Evolutionary conservation across 805 yeast genomes (phyloP).

Genomic region (Sungouiozyma intestinalis): DNA sequence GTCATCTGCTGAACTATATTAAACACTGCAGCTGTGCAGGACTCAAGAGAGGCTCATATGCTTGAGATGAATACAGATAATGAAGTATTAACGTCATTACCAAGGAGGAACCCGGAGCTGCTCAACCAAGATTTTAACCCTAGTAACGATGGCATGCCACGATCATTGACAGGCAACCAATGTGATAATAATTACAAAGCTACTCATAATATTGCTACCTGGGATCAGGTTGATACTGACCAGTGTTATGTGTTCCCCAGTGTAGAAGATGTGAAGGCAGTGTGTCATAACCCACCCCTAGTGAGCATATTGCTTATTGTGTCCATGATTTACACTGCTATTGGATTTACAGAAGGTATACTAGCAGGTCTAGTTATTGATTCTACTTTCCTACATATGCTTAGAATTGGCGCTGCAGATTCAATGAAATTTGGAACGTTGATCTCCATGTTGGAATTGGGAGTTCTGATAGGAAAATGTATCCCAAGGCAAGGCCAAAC

Average conservation of each 20-base stretch:
- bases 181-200: slow-evolving; percentile 8
- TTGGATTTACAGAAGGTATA: neutral
- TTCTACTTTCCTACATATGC: neutral
- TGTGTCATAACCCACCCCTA: neutral
- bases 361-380: neutral
- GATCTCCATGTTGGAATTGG: neutral
- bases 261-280: neutral
- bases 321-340: neutral
- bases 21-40: too few relatives aligned
- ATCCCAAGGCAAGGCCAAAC: neutral
- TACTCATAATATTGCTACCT: slow-evolving; percentile 1
- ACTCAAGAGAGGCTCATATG: slow-evolving; percentile 4
- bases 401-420: neutral
- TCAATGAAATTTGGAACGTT: neutral
- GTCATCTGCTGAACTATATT: too few relatives aligned
- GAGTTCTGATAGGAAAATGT: neutral
- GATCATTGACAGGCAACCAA: neutral
- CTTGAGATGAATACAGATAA: slow-evolving; percentile 8
- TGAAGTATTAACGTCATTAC: slow-evolving; percentile 7
- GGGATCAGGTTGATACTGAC: neutral
- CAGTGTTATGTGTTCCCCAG: neutral
- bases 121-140: slow-evolving; percentile 6
- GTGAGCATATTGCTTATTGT: neutral
- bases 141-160: neutral
- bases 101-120: slow-evolving; percentile 11